These are phyloP conservation scores for Galeopsis tetrahit DNA, from an alignment of 257 asterid genomes.

Conservation along the genomic window DNA sequence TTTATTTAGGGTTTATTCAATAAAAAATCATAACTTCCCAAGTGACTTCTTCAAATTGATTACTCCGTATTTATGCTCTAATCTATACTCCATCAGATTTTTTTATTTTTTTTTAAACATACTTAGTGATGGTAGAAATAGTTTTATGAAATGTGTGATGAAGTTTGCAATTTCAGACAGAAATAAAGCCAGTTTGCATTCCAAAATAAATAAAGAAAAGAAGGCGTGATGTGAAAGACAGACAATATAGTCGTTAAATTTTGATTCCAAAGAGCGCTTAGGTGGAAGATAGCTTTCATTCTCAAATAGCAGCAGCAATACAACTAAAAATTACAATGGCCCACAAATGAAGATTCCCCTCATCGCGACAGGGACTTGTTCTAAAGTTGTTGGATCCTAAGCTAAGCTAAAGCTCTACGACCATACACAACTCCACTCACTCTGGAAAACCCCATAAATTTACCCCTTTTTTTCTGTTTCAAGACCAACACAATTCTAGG, in stretches of 20 bases:
- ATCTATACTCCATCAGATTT: background rate
- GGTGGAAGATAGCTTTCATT: constrained; percentile 15
- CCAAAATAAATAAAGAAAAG: background rate
- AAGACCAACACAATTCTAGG: too few relatives aligned
- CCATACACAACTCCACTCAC: too few relatives aligned
- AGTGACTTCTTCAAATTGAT: background rate
- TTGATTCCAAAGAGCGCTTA: constrained; percentile 6
- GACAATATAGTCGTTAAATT: background rate
- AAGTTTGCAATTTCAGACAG: background rate
- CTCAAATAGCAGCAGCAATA: constrained; percentile 3
- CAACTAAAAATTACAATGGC: background rate
- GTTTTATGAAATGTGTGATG: background rate
- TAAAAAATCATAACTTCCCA: too few relatives aligned
- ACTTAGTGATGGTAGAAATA: background rate
- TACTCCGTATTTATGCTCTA: background rate
- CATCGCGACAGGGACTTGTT: background rate
- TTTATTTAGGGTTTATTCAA: too few relatives aligned
- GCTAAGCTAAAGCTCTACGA: constrained; percentile 1
- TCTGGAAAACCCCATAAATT: background rate
- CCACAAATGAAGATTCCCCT: constrained; percentile 6
- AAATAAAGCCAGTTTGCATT: too few relatives aligned
- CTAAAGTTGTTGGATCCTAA: constrained; percentile 35
- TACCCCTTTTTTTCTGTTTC: too few relatives aligned
- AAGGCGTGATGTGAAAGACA: constrained; percentile 16
- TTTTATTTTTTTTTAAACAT: background rate